phyloP scores from a whole-genome alignment of 2,329 filamentous ascomycete species.

The Cladophialophora yegresii region DNA sequence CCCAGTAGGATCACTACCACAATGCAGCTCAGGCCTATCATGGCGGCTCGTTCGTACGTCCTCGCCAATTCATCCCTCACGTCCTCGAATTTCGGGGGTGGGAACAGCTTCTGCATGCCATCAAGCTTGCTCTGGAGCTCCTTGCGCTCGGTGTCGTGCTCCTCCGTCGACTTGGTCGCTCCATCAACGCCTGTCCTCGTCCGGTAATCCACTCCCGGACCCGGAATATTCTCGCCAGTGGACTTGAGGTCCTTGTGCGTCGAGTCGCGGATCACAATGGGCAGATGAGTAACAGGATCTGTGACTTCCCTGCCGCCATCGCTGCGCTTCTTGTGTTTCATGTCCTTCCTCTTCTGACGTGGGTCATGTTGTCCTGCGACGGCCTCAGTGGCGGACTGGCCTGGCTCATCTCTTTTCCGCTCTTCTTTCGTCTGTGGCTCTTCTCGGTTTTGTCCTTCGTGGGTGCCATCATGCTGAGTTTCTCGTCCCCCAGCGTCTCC shows the following conservation, averaged over 20 bases:
- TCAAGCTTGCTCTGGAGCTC: constrained; percentile 49
- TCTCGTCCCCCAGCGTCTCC: neutral
- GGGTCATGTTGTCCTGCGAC: constrained; percentile 42
- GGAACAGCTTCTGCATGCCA: constrained; percentile 55
- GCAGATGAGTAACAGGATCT: constrained; percentile 71
- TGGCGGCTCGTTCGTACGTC: constrained; percentile 51
- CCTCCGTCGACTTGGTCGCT: constrained; percentile 48
- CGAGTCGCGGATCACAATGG: constrained; percentile 68
- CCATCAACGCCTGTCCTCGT: constrained; percentile 51
- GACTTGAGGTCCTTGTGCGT: constrained; percentile 62
- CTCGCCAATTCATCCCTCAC: constrained; percentile 49
- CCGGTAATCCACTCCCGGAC: constrained; percentile 44
- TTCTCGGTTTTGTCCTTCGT: constrained; percentile 7
- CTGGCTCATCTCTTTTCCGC: constrained; percentile 18
- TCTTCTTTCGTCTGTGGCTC: constrained; percentile 3
- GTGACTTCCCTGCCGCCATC: constrained; percentile 63
- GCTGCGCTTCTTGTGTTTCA: constrained; percentile 53
- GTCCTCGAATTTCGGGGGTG: constrained; percentile 54
- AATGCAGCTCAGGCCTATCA: constrained; percentile 40
- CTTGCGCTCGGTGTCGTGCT: constrained; percentile 48
- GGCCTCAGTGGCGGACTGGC: constrained; percentile 33
- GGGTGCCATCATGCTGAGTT: constrained; percentile 1
- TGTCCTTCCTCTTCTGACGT: constrained; percentile 51
- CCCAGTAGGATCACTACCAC: constrained; percentile 29
- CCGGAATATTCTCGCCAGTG: constrained; percentile 50